Evolutionary conservation across 2,329 filamentous ascomycete genomes (phyloP), one percentile per base, ranked within the genome.

Genomic region (Fusarium pilosicola): DNA sequence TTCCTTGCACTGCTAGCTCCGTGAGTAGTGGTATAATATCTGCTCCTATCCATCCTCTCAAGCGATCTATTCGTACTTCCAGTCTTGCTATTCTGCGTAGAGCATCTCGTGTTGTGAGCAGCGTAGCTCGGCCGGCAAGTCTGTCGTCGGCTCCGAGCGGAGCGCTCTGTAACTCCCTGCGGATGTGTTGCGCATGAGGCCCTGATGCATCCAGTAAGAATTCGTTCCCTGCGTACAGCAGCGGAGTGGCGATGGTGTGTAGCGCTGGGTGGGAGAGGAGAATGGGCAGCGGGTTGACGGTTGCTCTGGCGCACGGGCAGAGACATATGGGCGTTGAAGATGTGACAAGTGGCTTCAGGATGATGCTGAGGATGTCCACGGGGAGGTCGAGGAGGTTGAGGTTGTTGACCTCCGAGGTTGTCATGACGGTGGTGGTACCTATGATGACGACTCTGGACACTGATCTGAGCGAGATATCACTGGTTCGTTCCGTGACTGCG

Each of bases 361-460:
- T 80, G 51, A 81, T 73, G 44, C 75, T 73, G 46, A 82, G 65
- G 20, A 82, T 70, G 51, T 82, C 80, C 65, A 81, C 72, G 7
- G 81, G 80, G 6, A 82, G 76, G 41, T 83, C 81, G 9, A 83
- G 77, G 11, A 82, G 63, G 54, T 81, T 77, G 42, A 80, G 68
- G 36, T n/a, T 65, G 46, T 65, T 68, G 48, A 22, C 41, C 36
- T 54, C 41, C 20, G 28, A 65, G 59, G 34, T 52, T 52, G 68
- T 46, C 70, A 76, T 75, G 49, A 64, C 52, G 55, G n/a, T 39
- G 28, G 32, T 46, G 41, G 20, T 48, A 12, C 14, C 34, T 57
- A 38, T 56, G 65, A 62, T 56, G 54, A 64, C 28, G 32, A 48
- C 26, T 59, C 45, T 49, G 22, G 60, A 61, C 24, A 26, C 28